A percentile compares a stretch with the other conserved stretches of the same genome.
Conservation (phyloP, 2,329 filamentous ascomycete species). For the Sphaerulina populicola region DNA sequence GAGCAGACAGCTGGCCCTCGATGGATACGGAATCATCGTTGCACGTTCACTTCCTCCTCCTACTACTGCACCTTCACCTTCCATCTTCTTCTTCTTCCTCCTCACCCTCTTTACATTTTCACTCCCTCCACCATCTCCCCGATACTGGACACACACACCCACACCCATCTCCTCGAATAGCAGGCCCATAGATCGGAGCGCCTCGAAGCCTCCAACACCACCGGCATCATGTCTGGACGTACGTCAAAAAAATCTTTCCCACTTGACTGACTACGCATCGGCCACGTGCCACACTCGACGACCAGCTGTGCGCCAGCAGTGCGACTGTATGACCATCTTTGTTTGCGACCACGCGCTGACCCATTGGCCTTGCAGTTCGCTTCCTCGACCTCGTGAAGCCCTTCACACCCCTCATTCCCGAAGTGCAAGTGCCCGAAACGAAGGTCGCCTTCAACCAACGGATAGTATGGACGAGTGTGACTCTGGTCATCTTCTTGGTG, state of each 20-base stretch:
- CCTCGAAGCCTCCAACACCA: conserved; percentile 7
- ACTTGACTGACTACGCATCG: not conserved
- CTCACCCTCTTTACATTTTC: not conserved
- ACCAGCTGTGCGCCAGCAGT: not conserved
- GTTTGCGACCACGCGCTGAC: conserved; percentile 13
- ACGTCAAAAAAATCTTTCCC: conserved; percentile 7
- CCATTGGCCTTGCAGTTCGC: conserved; percentile 57
- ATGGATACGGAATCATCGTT: not conserved
- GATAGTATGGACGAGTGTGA: conserved; percentile 51
- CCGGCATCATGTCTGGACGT: conserved; percentile 16
- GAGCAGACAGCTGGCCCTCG: not conserved
- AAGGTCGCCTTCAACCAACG: conserved; percentile 96
- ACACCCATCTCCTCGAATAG: not conserved
- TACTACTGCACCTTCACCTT: not conserved
- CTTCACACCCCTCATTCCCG: conserved; percentile 97
- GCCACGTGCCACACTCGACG: not conserved
- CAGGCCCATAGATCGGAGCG: conserved; percentile 4
- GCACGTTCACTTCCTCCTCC: too few species aligned
- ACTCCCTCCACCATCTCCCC: not conserved
- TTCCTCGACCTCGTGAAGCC: conserved; percentile 99
- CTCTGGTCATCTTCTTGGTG: conserved; percentile 96
- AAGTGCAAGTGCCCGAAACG: conserved; percentile 97
- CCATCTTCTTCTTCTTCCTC: not conserved
- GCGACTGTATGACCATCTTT: not conserved
- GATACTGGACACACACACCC: not conserved